phyloP scores from a whole-genome alignment of 2,329 filamentous ascomycete species.

The Venturia aucupariae region DNA sequence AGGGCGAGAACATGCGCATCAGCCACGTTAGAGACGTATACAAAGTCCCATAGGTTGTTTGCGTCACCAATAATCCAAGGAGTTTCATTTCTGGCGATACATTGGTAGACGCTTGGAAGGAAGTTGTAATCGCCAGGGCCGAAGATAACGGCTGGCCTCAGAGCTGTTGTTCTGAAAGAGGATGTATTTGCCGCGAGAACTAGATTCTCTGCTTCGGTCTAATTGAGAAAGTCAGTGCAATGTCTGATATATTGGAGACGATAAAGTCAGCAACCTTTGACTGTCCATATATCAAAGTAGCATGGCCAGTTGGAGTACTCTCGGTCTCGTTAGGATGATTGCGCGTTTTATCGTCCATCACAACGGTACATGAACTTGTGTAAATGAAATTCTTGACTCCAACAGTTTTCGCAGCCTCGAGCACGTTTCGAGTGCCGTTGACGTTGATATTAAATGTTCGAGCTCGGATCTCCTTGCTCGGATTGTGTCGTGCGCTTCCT shows the following conservation, averaged over 20 bases:
- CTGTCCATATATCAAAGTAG: constrained; percentile 11
- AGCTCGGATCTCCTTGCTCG: constrained; percentile 33
- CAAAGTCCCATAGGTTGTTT: constrained; percentile 61
- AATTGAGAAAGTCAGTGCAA: constrained; percentile 20
- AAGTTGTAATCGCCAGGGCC: constrained; percentile 78
- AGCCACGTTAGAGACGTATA: constrained; percentile 59
- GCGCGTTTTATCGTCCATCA: constrained; percentile 8
- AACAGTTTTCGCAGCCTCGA: constrained; percentile 60
- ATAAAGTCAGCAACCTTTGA: constrained; percentile 15
- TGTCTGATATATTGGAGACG: background rate
- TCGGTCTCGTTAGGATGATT: constrained; percentile 9
- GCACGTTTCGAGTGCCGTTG: constrained; percentile 68
- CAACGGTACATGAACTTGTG: constrained; percentile 47
- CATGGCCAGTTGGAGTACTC: background rate
- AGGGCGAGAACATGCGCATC: constrained; percentile 79
- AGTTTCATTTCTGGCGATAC: constrained; percentile 59
- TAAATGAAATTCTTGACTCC: constrained; percentile 79
- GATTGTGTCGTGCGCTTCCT: constrained; percentile 31
- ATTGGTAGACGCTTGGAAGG: constrained; percentile 63
- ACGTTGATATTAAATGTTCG: constrained; percentile 78
- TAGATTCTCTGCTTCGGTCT: constrained; percentile 69
- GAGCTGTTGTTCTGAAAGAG: constrained; percentile 65
- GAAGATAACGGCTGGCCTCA: constrained; percentile 84
- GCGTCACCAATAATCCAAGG: constrained; percentile 73
- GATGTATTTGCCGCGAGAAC: constrained; percentile 65